Base-by-base conservation (phyloP, 331 rosid genomes). In the Quercus phellos region DNA sequence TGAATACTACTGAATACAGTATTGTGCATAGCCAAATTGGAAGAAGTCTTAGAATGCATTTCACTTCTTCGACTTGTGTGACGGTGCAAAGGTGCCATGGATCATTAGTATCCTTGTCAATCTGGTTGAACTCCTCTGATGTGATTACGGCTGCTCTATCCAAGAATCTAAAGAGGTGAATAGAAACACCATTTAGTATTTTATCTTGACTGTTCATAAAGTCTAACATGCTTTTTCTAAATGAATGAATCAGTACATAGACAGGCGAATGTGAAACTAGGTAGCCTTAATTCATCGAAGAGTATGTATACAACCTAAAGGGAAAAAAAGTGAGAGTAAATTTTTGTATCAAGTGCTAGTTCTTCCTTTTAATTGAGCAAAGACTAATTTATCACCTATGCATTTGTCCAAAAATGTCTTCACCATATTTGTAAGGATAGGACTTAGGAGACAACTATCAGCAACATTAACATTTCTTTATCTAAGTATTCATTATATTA, bases 21-120 rank as follows among this genome's bases (percentile, higher is more conserved):
- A 93, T 93, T 16, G 97, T 93, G 89, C 96, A 93, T 2, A 93
- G 81, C 97, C 97, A 93, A 6, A 93, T 88, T 27, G 96, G 97
- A 19, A 93, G 89, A n/a, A 93, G 85, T 81, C 97, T 85, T 5
- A 93, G 87, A 17, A 93, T 75, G 79, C 96, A 90, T 79, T 93
- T 93, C 68, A 89, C 94, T 87, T 93, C 97, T 58, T 93, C 97
- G 3, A 93, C 93, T 84, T 93, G 97, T 59, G 94, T 89, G 30
- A 93, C 90, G 0, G 93, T 80, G 72, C 93, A 86, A 13, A 93
- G 82, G 68, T 43, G 73, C 96, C 97, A 90, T 54, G 96, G 93
- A 70, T 78, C 89, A 30, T 27, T 58, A 74, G 55, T 75, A 3
- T 78, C 81, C 32, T 61, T 72, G 18, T 69, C 82, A 11, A 64